A percentile compares a stretch with the other conserved stretches of the same genome.
Conservation (phyloP, 306 rosid genomes). For the Prosopis cineraria region DNA sequence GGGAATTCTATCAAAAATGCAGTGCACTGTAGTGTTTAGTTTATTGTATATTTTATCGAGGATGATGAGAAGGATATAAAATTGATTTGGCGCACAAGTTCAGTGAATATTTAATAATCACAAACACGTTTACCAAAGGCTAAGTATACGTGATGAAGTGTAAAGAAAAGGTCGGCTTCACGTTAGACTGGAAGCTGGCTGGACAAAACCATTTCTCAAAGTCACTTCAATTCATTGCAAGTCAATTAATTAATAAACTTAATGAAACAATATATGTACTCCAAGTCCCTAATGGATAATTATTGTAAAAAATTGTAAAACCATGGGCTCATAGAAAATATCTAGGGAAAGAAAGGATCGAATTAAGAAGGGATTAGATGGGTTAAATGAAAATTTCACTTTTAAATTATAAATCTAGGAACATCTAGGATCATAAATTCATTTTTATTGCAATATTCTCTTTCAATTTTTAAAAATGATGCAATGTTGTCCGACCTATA, state of each 20-base stretch:
- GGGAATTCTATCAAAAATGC: no score
- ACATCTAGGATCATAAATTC: no score
- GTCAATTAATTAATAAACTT: slow-evolving; percentile 5
- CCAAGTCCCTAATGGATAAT: no score
- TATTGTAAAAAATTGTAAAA: no score
- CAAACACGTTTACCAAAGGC: slow-evolving; percentile 26
- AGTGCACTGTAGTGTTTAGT: background rate
- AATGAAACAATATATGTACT: background rate
- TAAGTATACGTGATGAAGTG: slow-evolving; percentile 48
- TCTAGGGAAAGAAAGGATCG: no score
- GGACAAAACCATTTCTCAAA: slow-evolving; percentile 25
- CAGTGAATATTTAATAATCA: slow-evolving; percentile 6
- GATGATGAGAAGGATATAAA: slow-evolving; percentile 8
- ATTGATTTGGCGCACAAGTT: slow-evolving; percentile 10
- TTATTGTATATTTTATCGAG: background rate
- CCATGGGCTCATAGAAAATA: no score
- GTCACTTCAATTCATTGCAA: slow-evolving; percentile 31
- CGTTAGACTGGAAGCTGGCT: slow-evolving; percentile 17
- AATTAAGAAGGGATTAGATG: no score
- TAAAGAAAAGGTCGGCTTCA: slow-evolving; percentile 45
- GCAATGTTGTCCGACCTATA: no score
- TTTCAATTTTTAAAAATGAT: no score
- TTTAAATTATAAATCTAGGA: no score
- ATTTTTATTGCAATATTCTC: no score
- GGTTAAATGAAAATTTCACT: no score